phyloP scores from a whole-genome alignment of 2,329 filamentous ascomycete species.

The Claviceps africana region DNA sequence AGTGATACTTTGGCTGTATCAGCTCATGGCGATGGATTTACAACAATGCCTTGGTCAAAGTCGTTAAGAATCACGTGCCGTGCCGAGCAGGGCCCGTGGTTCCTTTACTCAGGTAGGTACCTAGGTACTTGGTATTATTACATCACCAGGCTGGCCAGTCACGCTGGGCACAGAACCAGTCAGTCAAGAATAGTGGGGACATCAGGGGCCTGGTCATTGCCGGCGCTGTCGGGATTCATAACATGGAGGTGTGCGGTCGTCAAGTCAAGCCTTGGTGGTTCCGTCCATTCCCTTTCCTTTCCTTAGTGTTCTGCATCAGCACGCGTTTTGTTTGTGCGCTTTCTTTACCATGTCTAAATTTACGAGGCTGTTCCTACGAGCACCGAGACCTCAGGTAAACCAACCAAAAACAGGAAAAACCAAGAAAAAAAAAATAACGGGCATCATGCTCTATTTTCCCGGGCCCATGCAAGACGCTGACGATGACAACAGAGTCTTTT shows the following conservation, averaged over 20 bases:
- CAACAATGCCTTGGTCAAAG: neutral
- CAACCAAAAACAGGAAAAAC: neutral
- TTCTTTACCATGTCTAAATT: conserved; percentile 20
- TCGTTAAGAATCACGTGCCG: neutral
- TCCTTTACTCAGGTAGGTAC: too few species aligned
- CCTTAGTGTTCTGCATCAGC: neutral
- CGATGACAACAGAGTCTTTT: conserved; percentile 54
- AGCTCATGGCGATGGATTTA: neutral
- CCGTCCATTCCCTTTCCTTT: neutral
- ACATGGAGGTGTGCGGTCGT: neutral
- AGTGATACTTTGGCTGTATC: neutral
- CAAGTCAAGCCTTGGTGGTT: neutral
- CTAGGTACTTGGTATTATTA: too few species aligned
- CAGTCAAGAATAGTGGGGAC: neutral
- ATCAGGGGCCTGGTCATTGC: neutral
- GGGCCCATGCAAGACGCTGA: conserved; percentile 2
- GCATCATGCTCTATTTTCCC: neutral
- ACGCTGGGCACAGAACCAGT: neutral
- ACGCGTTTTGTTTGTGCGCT: neutral
- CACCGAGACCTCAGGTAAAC: conserved; percentile 28
- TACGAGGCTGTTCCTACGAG: conserved; percentile 23
- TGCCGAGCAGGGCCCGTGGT: too few species aligned
- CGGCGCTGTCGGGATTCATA: neutral
- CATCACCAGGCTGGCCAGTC: neutral
- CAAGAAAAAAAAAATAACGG: too few species aligned